Evolutionary conservation across 768 basidiomycete species (phyloP).

Genomic region (Collybiopsis luxurians): DNA sequence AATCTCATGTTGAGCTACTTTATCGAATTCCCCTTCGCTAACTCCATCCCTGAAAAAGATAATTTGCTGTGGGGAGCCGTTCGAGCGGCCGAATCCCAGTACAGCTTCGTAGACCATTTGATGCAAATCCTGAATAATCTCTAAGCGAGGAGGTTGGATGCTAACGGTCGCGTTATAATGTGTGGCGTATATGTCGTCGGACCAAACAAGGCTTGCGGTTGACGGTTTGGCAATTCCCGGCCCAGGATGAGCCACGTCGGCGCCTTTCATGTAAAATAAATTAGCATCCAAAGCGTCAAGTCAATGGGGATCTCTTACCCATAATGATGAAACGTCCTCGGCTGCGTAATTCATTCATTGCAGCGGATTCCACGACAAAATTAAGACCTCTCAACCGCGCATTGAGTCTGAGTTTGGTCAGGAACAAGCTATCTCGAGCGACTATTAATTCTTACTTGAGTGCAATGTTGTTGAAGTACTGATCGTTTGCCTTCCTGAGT

Average conservation of each 20-base stretch:
- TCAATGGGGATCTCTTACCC: constrained; percentile 20
- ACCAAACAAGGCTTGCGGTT: constrained; percentile 57
- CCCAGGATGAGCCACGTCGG: constrained; percentile 62
- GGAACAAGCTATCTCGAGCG: not conserved
- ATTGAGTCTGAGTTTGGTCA: constrained; percentile 39
- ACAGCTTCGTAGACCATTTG: constrained; percentile 35
- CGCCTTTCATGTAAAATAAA: constrained; percentile 33
- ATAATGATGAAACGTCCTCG: constrained; percentile 35
- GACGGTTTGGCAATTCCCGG: constrained; percentile 55
- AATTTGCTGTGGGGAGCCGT: constrained; percentile 23
- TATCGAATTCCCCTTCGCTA: constrained; percentile 39
- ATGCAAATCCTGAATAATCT: constrained; percentile 43
- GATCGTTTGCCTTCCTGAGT: constrained; percentile 31
- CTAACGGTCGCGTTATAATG: constrained; percentile 41
- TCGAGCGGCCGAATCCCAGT: constrained; percentile 12
- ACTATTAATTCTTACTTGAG: constrained; percentile 39
- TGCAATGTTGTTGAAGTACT: constrained; percentile 57
- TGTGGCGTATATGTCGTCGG: constrained; percentile 41
- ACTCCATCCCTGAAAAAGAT: constrained; percentile 45
- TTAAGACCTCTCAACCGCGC: constrained; percentile 54
- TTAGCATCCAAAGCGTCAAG: constrained; percentile 17
- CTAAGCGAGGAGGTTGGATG: constrained; percentile 45
- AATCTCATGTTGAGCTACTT: constrained; percentile 41
- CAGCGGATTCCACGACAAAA: constrained; percentile 26
- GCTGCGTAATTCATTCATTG: constrained; percentile 20